Evolutionary conservation across 768 basidiomycete genomes (phyloP).

Genomic region (Tylopilus vinaceipallidus): DNA sequence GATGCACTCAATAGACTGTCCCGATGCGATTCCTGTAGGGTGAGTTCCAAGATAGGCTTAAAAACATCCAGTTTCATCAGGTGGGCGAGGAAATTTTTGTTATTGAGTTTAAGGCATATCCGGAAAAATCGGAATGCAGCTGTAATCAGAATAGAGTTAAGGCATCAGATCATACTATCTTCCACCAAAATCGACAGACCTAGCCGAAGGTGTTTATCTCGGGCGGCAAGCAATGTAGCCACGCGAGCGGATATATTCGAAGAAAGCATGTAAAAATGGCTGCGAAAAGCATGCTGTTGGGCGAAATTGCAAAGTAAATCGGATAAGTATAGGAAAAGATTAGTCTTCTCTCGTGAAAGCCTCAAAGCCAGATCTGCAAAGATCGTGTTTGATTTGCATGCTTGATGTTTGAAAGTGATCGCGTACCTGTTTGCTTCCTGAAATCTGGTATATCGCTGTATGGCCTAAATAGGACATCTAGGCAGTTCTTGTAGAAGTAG

Average conservation of each 20-base stretch:
- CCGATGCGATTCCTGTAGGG: slow-evolving; percentile 75
- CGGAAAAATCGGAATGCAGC: slow-evolving; percentile 94
- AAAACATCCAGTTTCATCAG: slow-evolving; percentile 84
- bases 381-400: slow-evolving; percentile 1
- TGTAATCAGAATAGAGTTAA: slow-evolving; percentile 31
- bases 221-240: slow-evolving; percentile 72
- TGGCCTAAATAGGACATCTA: slow-evolving; percentile 78
- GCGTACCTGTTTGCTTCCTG: slow-evolving; percentile 45
- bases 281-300: slow-evolving; percentile 86
- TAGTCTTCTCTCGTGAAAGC: slow-evolving; percentile 71
- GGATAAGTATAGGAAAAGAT: slow-evolving; percentile 85
- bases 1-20: slow-evolving; percentile 95
- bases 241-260: slow-evolving; percentile 72
- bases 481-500: slow-evolving; percentile 87
- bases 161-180: slow-evolving; percentile 11
- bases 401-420: background rate
- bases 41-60: slow-evolving; percentile 78
- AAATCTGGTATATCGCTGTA: slow-evolving; percentile 71
- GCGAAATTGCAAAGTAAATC: slow-evolving; percentile 90
- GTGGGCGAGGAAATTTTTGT: slow-evolving; percentile 69
- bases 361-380: slow-evolving; percentile 48
- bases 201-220: slow-evolving; percentile 90
- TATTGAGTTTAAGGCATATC: slow-evolving; percentile 77
- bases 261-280: slow-evolving; percentile 86
- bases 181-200: slow-evolving; percentile 47